Conservation (phyloP, 2,329 filamentous ascomycete species). For the Clonostachys solani region DNA sequence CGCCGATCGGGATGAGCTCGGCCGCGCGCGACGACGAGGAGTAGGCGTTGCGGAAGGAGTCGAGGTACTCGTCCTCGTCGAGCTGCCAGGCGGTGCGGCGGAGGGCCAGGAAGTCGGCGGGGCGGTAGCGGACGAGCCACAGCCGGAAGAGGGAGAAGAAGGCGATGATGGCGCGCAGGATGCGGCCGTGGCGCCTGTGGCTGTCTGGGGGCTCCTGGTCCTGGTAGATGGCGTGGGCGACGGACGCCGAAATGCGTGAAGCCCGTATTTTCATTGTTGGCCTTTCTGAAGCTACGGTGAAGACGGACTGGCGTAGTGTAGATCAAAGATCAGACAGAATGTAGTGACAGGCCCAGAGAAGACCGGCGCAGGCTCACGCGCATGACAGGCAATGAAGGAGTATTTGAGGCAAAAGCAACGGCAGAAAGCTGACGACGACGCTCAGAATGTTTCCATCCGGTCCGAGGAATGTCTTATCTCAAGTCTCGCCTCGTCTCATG, state of each 20-base stretch:
- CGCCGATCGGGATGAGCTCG: conserved; percentile 52
- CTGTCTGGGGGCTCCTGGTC: background rate
- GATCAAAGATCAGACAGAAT: too few species aligned
- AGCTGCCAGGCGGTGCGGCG: conserved; percentile 11
- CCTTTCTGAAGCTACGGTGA: background rate
- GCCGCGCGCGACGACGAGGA: conserved; percentile 12
- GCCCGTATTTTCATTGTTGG: conserved; percentile 7
- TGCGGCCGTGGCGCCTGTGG: background rate
- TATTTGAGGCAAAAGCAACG: too few species aligned
- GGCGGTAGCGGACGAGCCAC: conserved; percentile 12
- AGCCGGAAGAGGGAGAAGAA: conserved; percentile 20
- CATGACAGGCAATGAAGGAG: too few species aligned
- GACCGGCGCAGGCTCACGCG: too few species aligned
- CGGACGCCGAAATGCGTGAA: conserved; percentile 44
- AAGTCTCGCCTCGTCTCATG: too few species aligned
- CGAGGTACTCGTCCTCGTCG: conserved; percentile 29
- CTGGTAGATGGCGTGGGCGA: conserved; percentile 40
- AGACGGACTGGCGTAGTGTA: too few species aligned
- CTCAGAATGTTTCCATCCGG: background rate
- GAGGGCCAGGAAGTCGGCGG: conserved; percentile 11
- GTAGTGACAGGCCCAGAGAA: too few species aligned
- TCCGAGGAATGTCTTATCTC: too few species aligned
- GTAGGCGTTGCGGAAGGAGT: conserved; percentile 23
- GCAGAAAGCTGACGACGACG: too few species aligned
- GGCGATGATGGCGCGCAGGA: conserved; percentile 11